A percentile compares a stretch with the other conserved stretches of the same genome.
Conservation (phyloP, 192 early-diverging fungal genomes). For the Kappamyces sp. region DNA sequence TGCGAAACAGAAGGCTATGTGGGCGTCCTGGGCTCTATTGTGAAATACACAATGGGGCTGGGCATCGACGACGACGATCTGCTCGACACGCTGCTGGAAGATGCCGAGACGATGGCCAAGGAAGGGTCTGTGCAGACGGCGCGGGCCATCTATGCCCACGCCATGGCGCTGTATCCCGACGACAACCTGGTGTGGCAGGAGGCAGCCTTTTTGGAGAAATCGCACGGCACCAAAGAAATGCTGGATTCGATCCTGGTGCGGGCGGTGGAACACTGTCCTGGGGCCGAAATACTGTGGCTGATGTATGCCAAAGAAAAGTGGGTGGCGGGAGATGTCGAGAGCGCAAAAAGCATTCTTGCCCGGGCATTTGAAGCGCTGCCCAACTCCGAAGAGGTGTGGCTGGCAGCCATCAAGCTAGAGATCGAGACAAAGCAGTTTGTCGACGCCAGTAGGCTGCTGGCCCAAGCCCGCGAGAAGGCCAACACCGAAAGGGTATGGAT, state of each 20-base stretch:
- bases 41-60: slow-evolving; percentile 69
- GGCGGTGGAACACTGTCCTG: slow-evolving; percentile 83
- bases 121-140: slow-evolving; percentile 68
- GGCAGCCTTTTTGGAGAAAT: slow-evolving; percentile 82
- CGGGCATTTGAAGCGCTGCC: slow-evolving; percentile 88
- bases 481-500: slow-evolving; percentile 88
- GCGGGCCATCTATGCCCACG: slow-evolving; percentile 79
- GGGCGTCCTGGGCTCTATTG: slow-evolving; percentile 75
- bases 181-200: slow-evolving; percentile 78
- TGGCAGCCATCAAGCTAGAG: slow-evolving; percentile 95
- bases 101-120: slow-evolving; percentile 69
- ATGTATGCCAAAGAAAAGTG: slow-evolving; percentile 96
- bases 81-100: slow-evolving; percentile 79
- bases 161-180: slow-evolving; percentile 66
- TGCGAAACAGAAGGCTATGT: slow-evolving; percentile 75
- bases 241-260: slow-evolving; percentile 75
- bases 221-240: slow-evolving; percentile 66
- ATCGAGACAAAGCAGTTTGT: slow-evolving; percentile 75
- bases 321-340: slow-evolving; percentile 71
- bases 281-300: slow-evolving; percentile 90
- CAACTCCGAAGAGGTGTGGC: slow-evolving; percentile 84
- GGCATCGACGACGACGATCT: slow-evolving; percentile 73
- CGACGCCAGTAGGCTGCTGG: slow-evolving; percentile 69
- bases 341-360: slow-evolving; percentile 76
- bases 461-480: slow-evolving; percentile 65